phyloP scores from a whole-genome alignment of 2,329 filamentous ascomycete species.

The Diaporthe caulivora region DNA sequence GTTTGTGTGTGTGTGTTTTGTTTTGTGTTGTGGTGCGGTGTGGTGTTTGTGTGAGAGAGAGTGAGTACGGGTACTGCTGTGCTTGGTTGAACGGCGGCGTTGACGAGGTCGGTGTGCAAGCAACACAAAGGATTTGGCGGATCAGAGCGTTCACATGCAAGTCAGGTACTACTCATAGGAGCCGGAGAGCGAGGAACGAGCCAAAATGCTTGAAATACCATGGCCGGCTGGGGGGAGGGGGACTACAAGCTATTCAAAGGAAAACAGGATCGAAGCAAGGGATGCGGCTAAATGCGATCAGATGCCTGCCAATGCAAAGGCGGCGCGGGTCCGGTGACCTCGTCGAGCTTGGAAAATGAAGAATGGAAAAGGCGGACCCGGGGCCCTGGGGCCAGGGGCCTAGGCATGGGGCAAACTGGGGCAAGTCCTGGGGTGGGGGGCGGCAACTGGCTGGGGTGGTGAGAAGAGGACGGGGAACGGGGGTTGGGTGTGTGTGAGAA shows the following conservation, averaged over 20 bases:
- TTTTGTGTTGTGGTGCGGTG: too few species aligned
- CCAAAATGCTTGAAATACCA: slow-evolving; percentile 19
- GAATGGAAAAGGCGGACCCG: background rate
- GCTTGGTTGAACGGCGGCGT: slow-evolving; percentile 18
- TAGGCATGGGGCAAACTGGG: background rate
- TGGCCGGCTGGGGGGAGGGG: background rate
- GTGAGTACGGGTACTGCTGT: background rate
- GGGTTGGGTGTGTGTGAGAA: background rate
- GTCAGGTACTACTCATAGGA: background rate
- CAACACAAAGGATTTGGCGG: slow-evolving; percentile 23
- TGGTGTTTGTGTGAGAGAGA: too few species aligned
- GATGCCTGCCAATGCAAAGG: slow-evolving; percentile 27
- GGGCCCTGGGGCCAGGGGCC: slow-evolving; percentile 2
- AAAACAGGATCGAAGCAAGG: slow-evolving; percentile 31
- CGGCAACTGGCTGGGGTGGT: too few species aligned
- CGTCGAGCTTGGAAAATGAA: background rate
- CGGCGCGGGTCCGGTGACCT: slow-evolving; percentile 29
- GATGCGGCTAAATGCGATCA: slow-evolving; percentile 32
- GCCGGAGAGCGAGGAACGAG: background rate
- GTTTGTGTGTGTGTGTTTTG: too few species aligned
- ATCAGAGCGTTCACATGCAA: slow-evolving; percentile 18
- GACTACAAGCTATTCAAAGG: slow-evolving; percentile 22
- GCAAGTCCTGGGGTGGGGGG: background rate
- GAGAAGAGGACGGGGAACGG: background rate
- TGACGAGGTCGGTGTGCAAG: background rate